Conservation (phyloP, 164 flowering plant species). For the Pachysandra terminalis region DNA sequence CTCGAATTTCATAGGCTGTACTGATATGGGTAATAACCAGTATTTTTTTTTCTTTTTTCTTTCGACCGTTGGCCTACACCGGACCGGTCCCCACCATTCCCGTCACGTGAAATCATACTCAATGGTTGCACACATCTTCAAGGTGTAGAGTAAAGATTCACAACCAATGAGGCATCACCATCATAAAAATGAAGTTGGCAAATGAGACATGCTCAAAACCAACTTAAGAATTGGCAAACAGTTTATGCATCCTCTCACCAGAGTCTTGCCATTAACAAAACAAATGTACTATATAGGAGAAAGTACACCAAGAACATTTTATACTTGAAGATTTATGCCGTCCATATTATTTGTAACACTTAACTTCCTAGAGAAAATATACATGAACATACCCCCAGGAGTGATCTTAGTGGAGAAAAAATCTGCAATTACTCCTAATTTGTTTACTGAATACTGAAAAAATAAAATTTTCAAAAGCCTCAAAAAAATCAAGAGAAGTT, state of each 20-base stretch:
- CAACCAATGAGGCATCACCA: slow-evolving; percentile 5
- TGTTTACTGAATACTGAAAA: not conserved
- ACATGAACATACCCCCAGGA: slow-evolving; percentile 10
- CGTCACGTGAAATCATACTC: not conserved
- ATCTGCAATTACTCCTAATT: slow-evolving; percentile 3
- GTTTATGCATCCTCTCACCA: slow-evolving; percentile 1
- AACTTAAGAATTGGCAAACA: slow-evolving; percentile 9
- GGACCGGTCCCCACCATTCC: too few relatives aligned
- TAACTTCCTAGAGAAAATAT: not conserved
- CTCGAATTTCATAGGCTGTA: too few relatives aligned
- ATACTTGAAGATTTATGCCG: not conserved
- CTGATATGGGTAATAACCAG: too few relatives aligned
- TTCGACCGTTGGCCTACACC: too few relatives aligned
- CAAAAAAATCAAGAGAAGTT: not conserved
- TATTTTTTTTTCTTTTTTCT: too few relatives aligned
- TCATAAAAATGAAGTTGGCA: slow-evolving; percentile 4
- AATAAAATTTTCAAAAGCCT: not conserved
- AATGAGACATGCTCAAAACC: not conserved
- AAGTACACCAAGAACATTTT: not conserved
- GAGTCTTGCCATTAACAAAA: not conserved
- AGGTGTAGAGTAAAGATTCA: slow-evolving; percentile 12
- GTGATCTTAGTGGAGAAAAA: slow-evolving; percentile 1
- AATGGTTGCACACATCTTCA: slow-evolving; percentile 14
- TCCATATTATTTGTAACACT: not conserved
- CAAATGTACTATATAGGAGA: not conserved